Base-by-base conservation (phyloP, 1,284 basidiomycete species). In the Volvariella surrecta region DNA sequence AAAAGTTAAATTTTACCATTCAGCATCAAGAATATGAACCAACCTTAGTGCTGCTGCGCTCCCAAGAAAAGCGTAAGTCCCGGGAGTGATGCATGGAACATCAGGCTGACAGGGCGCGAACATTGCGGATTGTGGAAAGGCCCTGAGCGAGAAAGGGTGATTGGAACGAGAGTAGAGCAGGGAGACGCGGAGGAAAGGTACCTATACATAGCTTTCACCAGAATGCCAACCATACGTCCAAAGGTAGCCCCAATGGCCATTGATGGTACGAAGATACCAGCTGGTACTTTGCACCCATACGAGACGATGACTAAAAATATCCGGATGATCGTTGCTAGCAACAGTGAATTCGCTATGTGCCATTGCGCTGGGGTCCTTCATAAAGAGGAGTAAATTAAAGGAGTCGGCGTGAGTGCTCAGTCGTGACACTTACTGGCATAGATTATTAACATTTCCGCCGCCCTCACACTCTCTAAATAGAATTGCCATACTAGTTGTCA, bases 191-290 rank as follows among this genome's bases (percentile, higher is more conserved):
- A n/a, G n/a, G n/a, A n/a, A n/a, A 47, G 24, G 13, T 11, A 91
- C 91, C 70, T 73, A 59, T 97, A 84, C 59, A 97, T 70, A 0
- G 94, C 93, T 61, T 95, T 95, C 34, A 96, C 90, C 49, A 95
- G 72, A 48, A 97, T 97, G 0, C 95, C 94, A 11, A 98, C 67
- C 89, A 97, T 94, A 24, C 94, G 72, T 1, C 95, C 94, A 58
- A 98, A 98, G 0, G 89, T 89, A 1, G 94, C 95, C 15, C 94
- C 94, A 37, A 97, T 83, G 2, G 94, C 95, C 93, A 98, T 97
- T 1, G 92, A 96, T 0, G 94, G 94, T 0, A 98, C 89, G 54
- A 98, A 98, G 54, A 98, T 98, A 40, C 96, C 96, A 4, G 90
- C 91, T 0, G 96, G 96, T 0, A 99, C 94, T 63, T 95, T 97